Base-by-base conservation (phyloP, 2,329 filamentous ascomycete species). In the Fusarium succisae region DNA sequence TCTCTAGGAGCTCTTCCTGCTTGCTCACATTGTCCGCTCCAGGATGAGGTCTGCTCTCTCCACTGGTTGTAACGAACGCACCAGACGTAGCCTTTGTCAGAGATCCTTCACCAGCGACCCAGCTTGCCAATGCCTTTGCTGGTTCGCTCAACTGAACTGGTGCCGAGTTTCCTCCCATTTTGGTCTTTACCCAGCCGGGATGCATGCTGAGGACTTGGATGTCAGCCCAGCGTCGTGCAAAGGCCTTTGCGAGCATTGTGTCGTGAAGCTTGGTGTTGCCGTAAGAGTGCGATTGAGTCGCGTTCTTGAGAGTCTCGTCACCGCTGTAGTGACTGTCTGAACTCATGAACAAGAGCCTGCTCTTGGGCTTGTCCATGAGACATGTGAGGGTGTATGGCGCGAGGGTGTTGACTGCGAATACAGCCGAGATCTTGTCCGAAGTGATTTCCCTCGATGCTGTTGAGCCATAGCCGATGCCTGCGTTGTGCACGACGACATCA, bases 211-310 rank as follows among this genome's bases (percentile, higher is more conserved):
- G 22, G 13, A 76, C 59, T 24, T 74, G 71, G 13, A 76, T 63
- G 12, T 68, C 63, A 1, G 41, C 51, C 61, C 71, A 74, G 1
- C 74, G 59, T 14, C 73, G 38, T 5, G 73, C 70, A 32, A 76
- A 70, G 3, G 71, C 71, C 4, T 76, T 76, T 6, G 73, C 68
- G 8, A 76, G 70, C 64, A 76, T 72, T 9, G 73, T 68, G 4
- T 74, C 73, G 15, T 76, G 74, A 10, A 76, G 70, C 6, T 76
- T 76, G 5, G 64, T 74, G 53, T 76, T 65, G n/a, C 62, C 53
- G 15, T 76, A 76, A 0, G 70, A 74, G n/a, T 72, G 60, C 11
- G 70, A 74, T 32, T 74, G 66, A 2, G 73, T 69, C 2, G 38
- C 58, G 32, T 72, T 70, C 13, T 59, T 67, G 4, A 76, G 61